A percentile compares a stretch with the other conserved stretches of the same genome.
Evolutionary conservation across 2,329 filamentous ascomycete species (phyloP).

Genomic region (Pyrenochaeta sp.): DNA sequence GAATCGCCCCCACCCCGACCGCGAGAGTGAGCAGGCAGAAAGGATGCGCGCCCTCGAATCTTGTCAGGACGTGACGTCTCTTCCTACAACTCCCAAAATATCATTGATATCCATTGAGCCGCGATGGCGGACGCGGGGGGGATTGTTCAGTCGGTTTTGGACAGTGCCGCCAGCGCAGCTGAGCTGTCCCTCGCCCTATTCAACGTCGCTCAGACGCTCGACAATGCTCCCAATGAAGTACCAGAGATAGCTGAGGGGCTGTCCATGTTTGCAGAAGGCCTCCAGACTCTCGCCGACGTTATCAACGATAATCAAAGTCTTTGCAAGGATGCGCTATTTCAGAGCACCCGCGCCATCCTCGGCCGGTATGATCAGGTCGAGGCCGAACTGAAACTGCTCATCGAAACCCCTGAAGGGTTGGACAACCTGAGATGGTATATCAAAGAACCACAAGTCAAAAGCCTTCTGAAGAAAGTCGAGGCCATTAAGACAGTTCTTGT

Average conservation of each 20-base stretch:
- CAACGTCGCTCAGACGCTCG: conserved; percentile 20
- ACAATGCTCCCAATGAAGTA: conserved; percentile 24
- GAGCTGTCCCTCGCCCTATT: conserved; percentile 25
- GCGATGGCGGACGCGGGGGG: conserved; percentile 14
- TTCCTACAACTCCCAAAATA: neutral
- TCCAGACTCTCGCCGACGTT: conserved; percentile 12
- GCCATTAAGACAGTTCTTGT: conserved; percentile 24
- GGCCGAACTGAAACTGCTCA: conserved; percentile 15
- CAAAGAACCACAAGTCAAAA: conserved; percentile 20
- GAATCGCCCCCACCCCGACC: conserved; percentile 2
- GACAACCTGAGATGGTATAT: conserved; percentile 21
- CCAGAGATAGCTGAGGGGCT: conserved; percentile 21
- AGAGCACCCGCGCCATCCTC: conserved; percentile 6
- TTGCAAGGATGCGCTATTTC: conserved; percentile 17
- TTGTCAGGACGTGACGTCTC: neutral
- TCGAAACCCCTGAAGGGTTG: conserved; percentile 8
- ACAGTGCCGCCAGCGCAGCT: conserved; percentile 21
- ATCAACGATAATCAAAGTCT: conserved; percentile 8
- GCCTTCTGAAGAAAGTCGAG: conserved; percentile 26
- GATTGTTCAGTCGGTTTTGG: conserved; percentile 14
- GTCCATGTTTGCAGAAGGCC: conserved; percentile 9
- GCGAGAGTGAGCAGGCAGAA: conserved; percentile 11
- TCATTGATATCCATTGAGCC: conserved; percentile 1
- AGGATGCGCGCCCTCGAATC: neutral
- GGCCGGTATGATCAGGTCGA: conserved; percentile 12